Percentiles rank a stretch among this genome's conserved stretches.
Evolutionary conservation across 805 yeast species (phyloP).

Genomic region (Wickerhamiella shivajii): DNA sequence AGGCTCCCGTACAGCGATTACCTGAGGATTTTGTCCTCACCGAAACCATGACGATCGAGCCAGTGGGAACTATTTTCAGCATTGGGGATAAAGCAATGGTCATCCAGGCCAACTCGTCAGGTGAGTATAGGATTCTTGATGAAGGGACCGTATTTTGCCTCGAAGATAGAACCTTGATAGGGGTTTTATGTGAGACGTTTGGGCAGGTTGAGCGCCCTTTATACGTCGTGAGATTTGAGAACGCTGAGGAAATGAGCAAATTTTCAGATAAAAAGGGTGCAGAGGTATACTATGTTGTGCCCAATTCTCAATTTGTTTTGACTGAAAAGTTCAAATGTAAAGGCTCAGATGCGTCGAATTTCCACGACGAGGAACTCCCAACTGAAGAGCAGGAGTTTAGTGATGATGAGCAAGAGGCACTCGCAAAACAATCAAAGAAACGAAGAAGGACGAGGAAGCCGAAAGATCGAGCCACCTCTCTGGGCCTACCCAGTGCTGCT

Average conservation of each 20-base stretch:
- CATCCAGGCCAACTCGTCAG: constrained; percentile 58
- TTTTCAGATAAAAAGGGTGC: constrained; percentile 37
- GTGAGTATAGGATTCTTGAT: constrained; percentile 68
- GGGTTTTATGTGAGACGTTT: constrained; percentile 74
- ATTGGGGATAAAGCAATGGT: constrained; percentile 61
- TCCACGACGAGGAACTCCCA: constrained; percentile 87
- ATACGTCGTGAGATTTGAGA: constrained; percentile 56
- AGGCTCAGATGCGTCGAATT: constrained; percentile 91
- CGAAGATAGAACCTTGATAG: constrained; percentile 53
- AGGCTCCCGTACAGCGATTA: constrained; percentile 50
- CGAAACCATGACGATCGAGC: constrained; percentile 49
- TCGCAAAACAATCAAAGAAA: constrained; percentile 49
- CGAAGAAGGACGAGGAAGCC: constrained; percentile 35
- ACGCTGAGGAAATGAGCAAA: constrained; percentile 34
- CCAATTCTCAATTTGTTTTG: constrained; percentile 62
- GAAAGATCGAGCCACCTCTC: no score
- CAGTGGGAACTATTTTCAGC: constrained; percentile 53
- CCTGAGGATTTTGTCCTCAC: constrained; percentile 53
- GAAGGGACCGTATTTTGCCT: constrained; percentile 63
- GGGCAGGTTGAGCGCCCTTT: constrained; percentile 75
- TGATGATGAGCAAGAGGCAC: constrained; percentile 82
- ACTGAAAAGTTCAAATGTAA: constrained; percentile 61
- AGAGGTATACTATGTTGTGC: constrained; percentile 62
- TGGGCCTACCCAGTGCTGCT: constrained; percentile 1
- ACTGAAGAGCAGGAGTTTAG: constrained; percentile 90